Base-by-base conservation (phyloP, 192 early-diverging fungal genomes). In the Podochytrium sp. region DNA sequence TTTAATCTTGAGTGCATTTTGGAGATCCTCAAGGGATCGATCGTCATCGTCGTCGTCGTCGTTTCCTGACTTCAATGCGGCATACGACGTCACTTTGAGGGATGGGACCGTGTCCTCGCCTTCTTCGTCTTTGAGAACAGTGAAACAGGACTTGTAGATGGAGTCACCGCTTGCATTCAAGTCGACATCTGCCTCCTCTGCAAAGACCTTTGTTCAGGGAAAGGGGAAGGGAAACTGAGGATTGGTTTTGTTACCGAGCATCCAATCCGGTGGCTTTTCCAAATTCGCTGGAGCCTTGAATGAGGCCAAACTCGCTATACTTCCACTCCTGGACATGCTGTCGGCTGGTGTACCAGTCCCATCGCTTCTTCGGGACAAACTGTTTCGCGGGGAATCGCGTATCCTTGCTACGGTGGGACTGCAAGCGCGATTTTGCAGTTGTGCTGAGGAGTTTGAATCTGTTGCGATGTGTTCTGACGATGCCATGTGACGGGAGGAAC, bases 201-300 rank as follows among this genome's bases (percentile, higher is more conserved):
- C 47, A 49, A 49, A 40, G 59, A 27, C 20, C 59, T 10, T 55
- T 20, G 20, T 10, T 7, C 10, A 29, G 52, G 14, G 23, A 27
- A 7, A 34, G 10, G 30, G 20, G 38, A 49, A 14, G 47, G n/a
- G 12, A 14, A 49, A 49, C 12, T 12, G 59, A 5, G 32, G 32
- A 18, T 25, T 35, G 10, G 59, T 10, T 61, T 14, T 32, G 55
- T 61, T 37, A 55, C 51, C 66, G 25, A 69, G 37, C 66, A 69
- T 69, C 66, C 66, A 69, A 39, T 41, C 40, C 30, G 66, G 66
- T 6, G 66, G 66, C 32, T 41, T 51, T 55, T 69, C 66, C 14
- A 69, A 33, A 10, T 41, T 29, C 10, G 49, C 66, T 14, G 63
- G 63, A 55, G 30, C 25, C 23, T 29, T 55, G 16, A 55, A n/a